Percentiles rank a stretch among this genome's conserved stretches.
Conservation (phyloP, 768 basidiomycete species). For the Suillus variegatus region DNA sequence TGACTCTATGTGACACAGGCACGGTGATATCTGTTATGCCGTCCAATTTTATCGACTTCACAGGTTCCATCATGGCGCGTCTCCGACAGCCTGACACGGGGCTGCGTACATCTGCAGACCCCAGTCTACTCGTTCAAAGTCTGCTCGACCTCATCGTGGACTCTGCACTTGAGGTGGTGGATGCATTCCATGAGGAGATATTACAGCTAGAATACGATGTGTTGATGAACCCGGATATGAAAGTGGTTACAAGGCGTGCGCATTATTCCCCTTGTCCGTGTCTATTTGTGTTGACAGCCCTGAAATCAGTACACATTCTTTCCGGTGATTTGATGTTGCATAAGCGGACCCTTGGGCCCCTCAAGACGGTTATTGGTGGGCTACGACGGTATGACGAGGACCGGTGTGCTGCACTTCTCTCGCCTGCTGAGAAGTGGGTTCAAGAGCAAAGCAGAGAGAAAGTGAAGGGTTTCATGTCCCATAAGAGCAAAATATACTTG, state of each 20-base stretch:
- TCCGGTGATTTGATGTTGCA: constrained; percentile 74
- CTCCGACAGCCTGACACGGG: constrained; percentile 59
- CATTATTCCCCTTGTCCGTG: constrained; percentile 10
- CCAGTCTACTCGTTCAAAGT: constrained; percentile 68
- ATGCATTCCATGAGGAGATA: constrained; percentile 66
- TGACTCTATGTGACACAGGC: constrained; percentile 34
- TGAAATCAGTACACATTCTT: constrained; percentile 65
- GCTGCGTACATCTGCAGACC: constrained; percentile 62
- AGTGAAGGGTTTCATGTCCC: constrained; percentile 64
- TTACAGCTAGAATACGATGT: constrained; percentile 60
- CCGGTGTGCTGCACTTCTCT: constrained; percentile 58
- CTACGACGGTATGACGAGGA: constrained; percentile 71
- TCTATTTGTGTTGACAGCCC: not conserved
- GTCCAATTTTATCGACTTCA: constrained; percentile 46
- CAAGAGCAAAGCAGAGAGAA: constrained; percentile 20
- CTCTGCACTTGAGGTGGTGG: constrained; percentile 64
- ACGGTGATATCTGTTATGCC: constrained; percentile 64
- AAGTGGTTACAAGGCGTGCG: constrained; percentile 60
- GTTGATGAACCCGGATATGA: constrained; percentile 60
- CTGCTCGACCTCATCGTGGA: constrained; percentile 74
- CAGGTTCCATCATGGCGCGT: constrained; percentile 58
- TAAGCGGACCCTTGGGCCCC: constrained; percentile 72
- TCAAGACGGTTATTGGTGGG: constrained; percentile 69
- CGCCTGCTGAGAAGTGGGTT: constrained; percentile 23
- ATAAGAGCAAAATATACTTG: constrained; percentile 68